Base-by-base conservation (phyloP, 2,329 filamentous ascomycete genomes). In the Fusarium penzigii region DNA sequence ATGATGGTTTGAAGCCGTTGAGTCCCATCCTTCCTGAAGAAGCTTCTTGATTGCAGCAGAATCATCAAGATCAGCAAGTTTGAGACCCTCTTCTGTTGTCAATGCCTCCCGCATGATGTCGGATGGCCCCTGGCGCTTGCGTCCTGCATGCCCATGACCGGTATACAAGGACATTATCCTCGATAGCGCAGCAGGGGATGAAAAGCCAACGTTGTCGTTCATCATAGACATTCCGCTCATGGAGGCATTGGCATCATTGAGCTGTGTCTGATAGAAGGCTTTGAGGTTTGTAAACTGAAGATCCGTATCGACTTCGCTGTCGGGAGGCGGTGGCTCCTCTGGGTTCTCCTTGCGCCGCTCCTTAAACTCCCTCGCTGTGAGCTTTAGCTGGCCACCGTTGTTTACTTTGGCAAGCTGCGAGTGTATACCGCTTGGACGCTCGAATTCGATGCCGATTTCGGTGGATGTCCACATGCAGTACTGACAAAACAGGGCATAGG, bases 151-250 rank as follows among this genome's bases (percentile, higher is more conserved):
- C 48, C 77, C 81, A 57, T 78, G 83, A 49, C 84, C 81, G 0
- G 89, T 90, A 72, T 97, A 97, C 25, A 97, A 78, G 56, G 85
- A 92, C 90, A 97, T 95, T 65, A 97, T 94, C 32, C 93, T 86
- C 25, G 89, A 87, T 48, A 97, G 76, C 10, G 91, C 89, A 6
- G 85, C 88, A 0, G 93, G 92, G 0, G 92, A 96, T 17, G 81
- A 82, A 48, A 88, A 83, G 2, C 87, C 86, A 20, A 68, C 49
- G 29, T 63, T 63, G 39, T 72, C 71, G 29, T 68, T 65, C 2
- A 63, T 51, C 3, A 71, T 40, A 0, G 75, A 66, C n/a, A 80
- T 61, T 2, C 82, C 80, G 6, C 72, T 72, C 1, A 81, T 70
- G 12, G 80, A 78, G 3, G 78, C 72, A 20, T 81, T 81, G 1